Conservation (phyloP, 2,329 filamentous ascomycete genomes). For the Phoma herbarum region DNA sequence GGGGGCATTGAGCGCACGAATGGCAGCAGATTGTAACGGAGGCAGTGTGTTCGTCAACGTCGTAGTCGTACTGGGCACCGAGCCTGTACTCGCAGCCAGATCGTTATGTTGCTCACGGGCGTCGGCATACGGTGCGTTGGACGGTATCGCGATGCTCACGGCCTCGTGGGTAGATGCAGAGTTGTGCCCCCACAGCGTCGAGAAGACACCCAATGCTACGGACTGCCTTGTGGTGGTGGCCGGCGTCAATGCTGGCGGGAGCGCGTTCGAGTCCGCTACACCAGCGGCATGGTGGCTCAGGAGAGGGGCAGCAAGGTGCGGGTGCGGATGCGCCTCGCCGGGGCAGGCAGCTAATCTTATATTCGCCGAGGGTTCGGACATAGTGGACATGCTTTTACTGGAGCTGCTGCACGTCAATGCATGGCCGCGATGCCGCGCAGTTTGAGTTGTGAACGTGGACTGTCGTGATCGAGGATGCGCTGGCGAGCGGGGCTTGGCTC, state of each 20-base stretch:
- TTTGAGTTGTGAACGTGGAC: conserved; percentile 46
- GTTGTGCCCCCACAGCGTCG: conserved; percentile 42
- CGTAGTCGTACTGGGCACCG: conserved; percentile 48
- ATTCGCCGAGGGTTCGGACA: conserved; percentile 40
- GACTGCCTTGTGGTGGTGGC: conserved; percentile 49
- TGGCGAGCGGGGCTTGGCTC: conserved; percentile 32
- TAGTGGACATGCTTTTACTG: conserved; percentile 46
- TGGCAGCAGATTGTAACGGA: conserved; percentile 49
- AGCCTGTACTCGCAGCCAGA: conserved; percentile 44
- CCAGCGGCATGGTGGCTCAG: conserved; percentile 31
- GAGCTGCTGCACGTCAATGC: conserved; percentile 51
- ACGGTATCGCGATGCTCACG: conserved; percentile 16
- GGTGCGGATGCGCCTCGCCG: conserved; percentile 33
- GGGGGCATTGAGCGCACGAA: conserved; percentile 51
- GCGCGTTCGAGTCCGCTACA: conserved; percentile 33
- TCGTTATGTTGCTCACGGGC: conserved; percentile 42
- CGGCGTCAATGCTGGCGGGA: conserved; percentile 47
- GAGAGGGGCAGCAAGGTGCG: conserved; percentile 30
- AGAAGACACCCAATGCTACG: conserved; percentile 44
- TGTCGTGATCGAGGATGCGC: conserved; percentile 47
- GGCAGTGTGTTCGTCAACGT: conserved; percentile 50
- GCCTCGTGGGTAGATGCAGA: conserved; percentile 29
- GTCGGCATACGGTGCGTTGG: conserved; percentile 32
- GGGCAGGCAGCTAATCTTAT: conserved; percentile 37
- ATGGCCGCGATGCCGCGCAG: conserved; percentile 46